A percentile compares a stretch with the other conserved stretches of the same genome.
These are phyloP conservation scores for Beauveria medogensis DNA, from an alignment of 2,329 filamentous ascomycete species.

Conservation along the genomic window DNA sequence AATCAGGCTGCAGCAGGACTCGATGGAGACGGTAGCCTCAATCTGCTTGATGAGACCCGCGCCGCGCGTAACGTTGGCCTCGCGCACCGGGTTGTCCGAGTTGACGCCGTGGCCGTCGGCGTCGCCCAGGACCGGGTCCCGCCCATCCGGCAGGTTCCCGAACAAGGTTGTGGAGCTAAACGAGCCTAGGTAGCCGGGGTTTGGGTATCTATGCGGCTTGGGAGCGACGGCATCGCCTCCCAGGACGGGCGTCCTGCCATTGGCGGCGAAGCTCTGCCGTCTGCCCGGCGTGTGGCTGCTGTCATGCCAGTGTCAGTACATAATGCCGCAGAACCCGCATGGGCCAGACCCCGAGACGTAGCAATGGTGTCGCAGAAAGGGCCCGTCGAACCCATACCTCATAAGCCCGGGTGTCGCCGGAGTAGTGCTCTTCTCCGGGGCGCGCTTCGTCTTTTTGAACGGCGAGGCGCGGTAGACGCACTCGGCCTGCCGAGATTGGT, in stretches of 20 bases:
- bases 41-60: conserved; percentile 8
- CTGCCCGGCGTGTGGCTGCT: conserved; percentile 3
- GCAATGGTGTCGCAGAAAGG: background rate
- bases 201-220: conserved; percentile 7
- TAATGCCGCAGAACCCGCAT: background rate
- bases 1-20: conserved; percentile 6
- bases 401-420: background rate
- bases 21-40: conserved; percentile 8
- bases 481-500: conserved; percentile 6
- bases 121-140: background rate
- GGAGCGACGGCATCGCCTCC: background rate
- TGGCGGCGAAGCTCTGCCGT: background rate
- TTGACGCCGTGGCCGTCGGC: background rate
- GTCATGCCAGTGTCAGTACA: background rate
- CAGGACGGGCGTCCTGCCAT: background rate
- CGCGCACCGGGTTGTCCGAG: conserved; percentile 6
- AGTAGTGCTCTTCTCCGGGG: conserved; percentile 6
- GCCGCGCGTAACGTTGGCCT: conserved; percentile 5
- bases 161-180: conserved; percentile 15
- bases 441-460: conserved; percentile 15
- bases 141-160: conserved; percentile 7
- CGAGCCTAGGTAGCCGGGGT: conserved; percentile 8
- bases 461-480: conserved; percentile 16
- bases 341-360: background rate
- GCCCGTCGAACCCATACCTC: background rate